Base-by-base conservation (phyloP, 2,329 filamentous ascomycete genomes). In the Lecanicillium sp. region DNA sequence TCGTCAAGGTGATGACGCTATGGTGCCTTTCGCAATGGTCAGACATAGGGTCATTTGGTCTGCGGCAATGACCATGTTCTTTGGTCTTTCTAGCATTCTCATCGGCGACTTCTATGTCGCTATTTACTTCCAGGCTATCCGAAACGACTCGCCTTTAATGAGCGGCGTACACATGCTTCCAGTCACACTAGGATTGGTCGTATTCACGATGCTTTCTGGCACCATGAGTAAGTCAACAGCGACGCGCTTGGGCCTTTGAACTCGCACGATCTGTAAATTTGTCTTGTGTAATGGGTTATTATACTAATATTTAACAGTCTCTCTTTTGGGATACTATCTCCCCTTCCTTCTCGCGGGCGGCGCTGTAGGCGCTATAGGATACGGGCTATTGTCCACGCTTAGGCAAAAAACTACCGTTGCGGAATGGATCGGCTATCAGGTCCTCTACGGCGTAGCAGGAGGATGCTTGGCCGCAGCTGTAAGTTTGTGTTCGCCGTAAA, bases 101-200 rank as follows among this genome's bases (percentile, higher is more conserved):
- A 18, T 33, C 17, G 31, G 17, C 11, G 31, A 33, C n/a, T 33
- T 33, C 17, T 33, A 33, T 19, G 13, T 33, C 14, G 31, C 31
- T 14, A 33, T 33, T 12, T 33, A 19, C 31, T 33, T 33, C 11
- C 31, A 33, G 20, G 7, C 31, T 11, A 20, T 33, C 10, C 31
- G n/a, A 17, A 13, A 33, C n/a, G 31, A 33, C 11, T 33, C 59
- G 31, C 50, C 60, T 3, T 43, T 58, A 8, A 49, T 50, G 45
- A 60, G 57, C 36, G 62, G 62, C 17, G 51, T 63, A 7, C 50
- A 55, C 32, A 40, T 55, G 6, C 37, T 64, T 28, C 48, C 62
- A 3, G 48, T 44, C 25, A 53, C 56, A 19, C 14, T 53, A 17
- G 48, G 35, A 31, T 51, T 57, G 32, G 42, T 54, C 7, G n/a